Conservation (phyloP, 2,329 filamentous ascomycete genomes). For the Phialocephala subalpina region DNA sequence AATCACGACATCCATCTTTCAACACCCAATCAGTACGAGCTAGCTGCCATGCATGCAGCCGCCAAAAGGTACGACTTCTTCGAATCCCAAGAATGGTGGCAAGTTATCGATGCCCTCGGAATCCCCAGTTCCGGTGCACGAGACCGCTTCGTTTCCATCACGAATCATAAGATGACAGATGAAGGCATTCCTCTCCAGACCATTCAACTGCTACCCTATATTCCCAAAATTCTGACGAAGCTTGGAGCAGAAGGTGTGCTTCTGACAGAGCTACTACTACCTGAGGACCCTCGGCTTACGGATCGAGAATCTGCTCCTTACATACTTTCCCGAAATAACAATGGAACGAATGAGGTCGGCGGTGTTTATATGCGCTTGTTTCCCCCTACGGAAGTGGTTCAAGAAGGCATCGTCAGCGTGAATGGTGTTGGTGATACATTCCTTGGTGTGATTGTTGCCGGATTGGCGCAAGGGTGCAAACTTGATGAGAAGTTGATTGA, state of each 20-base stretch:
- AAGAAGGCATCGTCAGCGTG: constrained; percentile 79
- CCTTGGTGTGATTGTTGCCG: constrained; percentile 83
- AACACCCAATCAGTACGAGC: constrained; percentile 85
- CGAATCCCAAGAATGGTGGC: constrained; percentile 78
- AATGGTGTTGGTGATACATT: constrained; percentile 97
- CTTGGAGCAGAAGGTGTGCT: constrained; percentile 71
- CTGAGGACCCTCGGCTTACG: constrained; percentile 72
- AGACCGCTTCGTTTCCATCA: constrained; percentile 75
- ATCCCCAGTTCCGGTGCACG: constrained; percentile 74
- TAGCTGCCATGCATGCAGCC: constrained; percentile 78
- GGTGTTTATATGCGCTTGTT: constrained; percentile 82
- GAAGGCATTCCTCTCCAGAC: constrained; percentile 83
- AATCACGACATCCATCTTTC: constrained; percentile 73
- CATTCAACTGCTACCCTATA: constrained; percentile 86
- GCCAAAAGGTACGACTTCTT: constrained; percentile 74
- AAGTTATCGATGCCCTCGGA: constrained; percentile 79
- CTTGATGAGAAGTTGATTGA: constrained; percentile 69
- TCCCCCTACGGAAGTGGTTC: constrained; percentile 68
- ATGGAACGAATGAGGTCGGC: constrained; percentile 63
- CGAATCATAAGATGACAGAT: constrained; percentile 73
- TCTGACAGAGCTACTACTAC: constrained; percentile 73
- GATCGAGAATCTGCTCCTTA: constrained; percentile 70
- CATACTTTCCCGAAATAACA: constrained; percentile 71
- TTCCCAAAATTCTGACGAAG: constrained; percentile 86
- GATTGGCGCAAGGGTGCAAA: constrained; percentile 62